Conservation (phyloP, 2,329 filamentous ascomycete genomes). For the Fusarium sp. region DNA sequence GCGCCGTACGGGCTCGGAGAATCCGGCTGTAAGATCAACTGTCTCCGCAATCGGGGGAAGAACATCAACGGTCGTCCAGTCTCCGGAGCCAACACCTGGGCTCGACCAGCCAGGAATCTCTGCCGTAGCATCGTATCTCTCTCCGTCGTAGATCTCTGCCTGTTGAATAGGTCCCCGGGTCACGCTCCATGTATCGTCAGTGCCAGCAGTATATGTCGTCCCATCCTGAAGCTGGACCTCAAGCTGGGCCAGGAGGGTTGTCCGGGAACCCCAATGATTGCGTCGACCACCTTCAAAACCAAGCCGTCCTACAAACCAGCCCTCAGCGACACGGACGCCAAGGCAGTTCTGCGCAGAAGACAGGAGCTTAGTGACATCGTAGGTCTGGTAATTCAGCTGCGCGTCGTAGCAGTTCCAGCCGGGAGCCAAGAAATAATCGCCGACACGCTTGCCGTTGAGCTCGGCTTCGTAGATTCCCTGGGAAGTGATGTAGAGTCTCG, state of each 20-base stretch:
- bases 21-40: slow-evolving; percentile 55
- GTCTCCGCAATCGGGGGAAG: slow-evolving; percentile 26
- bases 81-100: not conserved
- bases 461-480: slow-evolving; percentile 63
- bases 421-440: slow-evolving; percentile 62
- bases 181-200: slow-evolving; percentile 59
- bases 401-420: slow-evolving; percentile 68
- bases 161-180: slow-evolving; percentile 52
- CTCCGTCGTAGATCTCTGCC: slow-evolving; percentile 68
- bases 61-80: slow-evolving; percentile 32
- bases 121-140: slow-evolving; percentile 62
- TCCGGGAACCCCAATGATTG: slow-evolving; percentile 57
- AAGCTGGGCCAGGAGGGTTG: slow-evolving; percentile 59
- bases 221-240: slow-evolving; percentile 56
- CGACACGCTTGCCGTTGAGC: slow-evolving; percentile 60
- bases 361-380: slow-evolving; percentile 64
- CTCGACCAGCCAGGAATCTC: slow-evolving; percentile 41
- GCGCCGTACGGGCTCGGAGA: slow-evolving; percentile 62
- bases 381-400: slow-evolving; percentile 66
- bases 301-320: slow-evolving; percentile 64
- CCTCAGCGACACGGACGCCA: slow-evolving; percentile 59
- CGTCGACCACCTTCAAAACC: slow-evolving; percentile 44
- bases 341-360: slow-evolving; percentile 28
- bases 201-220: slow-evolving; percentile 46
- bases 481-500: slow-evolving; percentile 61